Base-by-base conservation (phyloP, 139 green algal species). In the Chlamydomonas schloesseri region DNA sequence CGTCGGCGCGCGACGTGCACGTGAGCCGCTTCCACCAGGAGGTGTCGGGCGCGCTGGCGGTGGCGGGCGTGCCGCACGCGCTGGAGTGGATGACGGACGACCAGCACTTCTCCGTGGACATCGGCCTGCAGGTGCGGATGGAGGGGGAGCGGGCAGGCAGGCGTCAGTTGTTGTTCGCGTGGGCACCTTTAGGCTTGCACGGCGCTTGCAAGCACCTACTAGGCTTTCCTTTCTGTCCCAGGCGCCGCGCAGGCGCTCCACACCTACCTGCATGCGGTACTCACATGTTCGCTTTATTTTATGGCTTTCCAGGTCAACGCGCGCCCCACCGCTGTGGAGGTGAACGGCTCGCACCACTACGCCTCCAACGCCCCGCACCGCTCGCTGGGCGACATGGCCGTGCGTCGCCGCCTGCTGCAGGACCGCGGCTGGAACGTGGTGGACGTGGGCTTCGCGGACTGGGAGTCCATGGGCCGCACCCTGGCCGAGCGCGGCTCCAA, bases 341-440 rank as follows among this genome's bases (percentile, higher is more conserved):
- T 92, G 17, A 90, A 92, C 42, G 90, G 90, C 60, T 74, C 76
- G 37, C 84, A 88, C 50, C 90, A 93, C 78, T 93, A 87, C 87
- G 78, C 80, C 31, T 88, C 72, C 68, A 92, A 89, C 69, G 34
- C 57, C 29, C 88, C 88, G 47, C 78, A 85, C 34, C 70, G 73
- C 26, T 78, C 83, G 10, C 64, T 91, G 55, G 83, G 72, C 33
- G 88, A 91, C 60, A 77, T 87, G 65, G 31, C 58, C 17, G 67
- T 89, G 78, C 83, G 88, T 36, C 68, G 79, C 13, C 73, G 83
- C 3, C 73, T 91, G 83, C 73, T 91, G 88, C 34, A 88, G 82
- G 88, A 91, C 71, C 83, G 88, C 72, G 88, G 88, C 42, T 91
- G 88, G 88, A 78, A 68, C 71, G 88, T 91, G 10, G 64, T 89